Percentiles rank a stretch among this genome's conserved stretches.
These are phyloP conservation scores for Hypoxylon subgilvum DNA, from an alignment of 495 filamentous ascomycete species.

Conservation along the genomic window DNA sequence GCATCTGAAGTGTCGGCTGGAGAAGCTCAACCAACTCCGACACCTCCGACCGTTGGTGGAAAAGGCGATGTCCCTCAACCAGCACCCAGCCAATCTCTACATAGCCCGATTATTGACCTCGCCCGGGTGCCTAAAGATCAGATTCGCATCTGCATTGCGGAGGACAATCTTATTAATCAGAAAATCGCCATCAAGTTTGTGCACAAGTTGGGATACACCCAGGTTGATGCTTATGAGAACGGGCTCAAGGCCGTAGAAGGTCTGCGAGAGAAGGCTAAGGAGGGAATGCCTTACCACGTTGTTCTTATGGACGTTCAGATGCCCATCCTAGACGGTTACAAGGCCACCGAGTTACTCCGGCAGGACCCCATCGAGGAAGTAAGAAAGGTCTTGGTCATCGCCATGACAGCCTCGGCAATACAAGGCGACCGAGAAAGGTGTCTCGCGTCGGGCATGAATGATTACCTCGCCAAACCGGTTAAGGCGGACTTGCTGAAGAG, in stretches of 20 bases:
- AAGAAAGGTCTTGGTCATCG: slow-evolving; percentile 79
- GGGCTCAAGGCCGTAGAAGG: slow-evolving; percentile 86
- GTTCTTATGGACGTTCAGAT: slow-evolving; percentile 97
- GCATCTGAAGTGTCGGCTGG: slow-evolving; percentile 58
- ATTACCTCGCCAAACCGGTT: slow-evolving; percentile 92
- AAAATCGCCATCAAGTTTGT: slow-evolving; percentile 92
- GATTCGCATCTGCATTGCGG: slow-evolving; percentile 84
- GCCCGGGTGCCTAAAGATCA: slow-evolving; percentile 73
- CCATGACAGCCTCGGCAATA: slow-evolving; percentile 92
- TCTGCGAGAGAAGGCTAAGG: slow-evolving; percentile 68
- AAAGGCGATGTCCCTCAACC: slow-evolving; percentile 47
- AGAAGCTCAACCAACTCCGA: slow-evolving; percentile 47
- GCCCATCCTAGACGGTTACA: slow-evolving; percentile 92
- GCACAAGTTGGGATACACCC: slow-evolving; percentile 77
- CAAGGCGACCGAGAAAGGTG: slow-evolving; percentile 92
- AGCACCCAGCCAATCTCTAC: slow-evolving; percentile 46
- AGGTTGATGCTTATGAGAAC: slow-evolving; percentile 81
- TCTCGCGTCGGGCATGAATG: slow-evolving; percentile 91
- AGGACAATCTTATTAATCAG: slow-evolving; percentile 91
- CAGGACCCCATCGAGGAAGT: slow-evolving; percentile 75
- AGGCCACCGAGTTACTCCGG: slow-evolving; percentile 81
- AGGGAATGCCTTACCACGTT: slow-evolving; percentile 75
- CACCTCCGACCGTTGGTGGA: slow-evolving; percentile 41
- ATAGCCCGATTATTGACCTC: slow-evolving; percentile 65
- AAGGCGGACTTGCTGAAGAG: slow-evolving; percentile 73